These are phyloP conservation scores for Moricandia moricandioides DNA, from an alignment of 345 rosid genomes.

Conservation along the genomic window DNA sequence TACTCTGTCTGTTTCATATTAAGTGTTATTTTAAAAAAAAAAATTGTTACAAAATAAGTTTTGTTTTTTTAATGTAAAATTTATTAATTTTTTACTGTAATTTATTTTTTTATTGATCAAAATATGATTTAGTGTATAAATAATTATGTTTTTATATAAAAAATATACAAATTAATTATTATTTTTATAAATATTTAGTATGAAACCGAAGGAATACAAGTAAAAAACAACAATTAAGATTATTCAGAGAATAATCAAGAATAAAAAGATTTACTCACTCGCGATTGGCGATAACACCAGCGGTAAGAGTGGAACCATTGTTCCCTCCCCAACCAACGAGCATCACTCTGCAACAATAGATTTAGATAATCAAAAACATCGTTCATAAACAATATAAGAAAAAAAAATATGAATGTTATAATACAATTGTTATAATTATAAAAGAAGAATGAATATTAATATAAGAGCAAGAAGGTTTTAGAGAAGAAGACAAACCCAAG, in stretches of 20 bases:
- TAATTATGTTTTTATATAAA: no score
- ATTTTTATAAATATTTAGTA: no score
- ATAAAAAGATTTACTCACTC: slow-evolving; percentile 56
- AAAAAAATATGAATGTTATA: not conserved
- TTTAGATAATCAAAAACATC: not conserved
- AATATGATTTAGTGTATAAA: no score
- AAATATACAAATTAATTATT: no score
- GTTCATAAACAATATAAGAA: not conserved
- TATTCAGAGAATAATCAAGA: not conserved
- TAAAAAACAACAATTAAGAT: not conserved
- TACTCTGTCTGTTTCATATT: no score
- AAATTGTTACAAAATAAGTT: no score
- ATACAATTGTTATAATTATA: not conserved
- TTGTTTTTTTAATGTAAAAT: no score
- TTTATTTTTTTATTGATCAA: no score
- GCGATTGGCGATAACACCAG: slow-evolving; percentile 81
- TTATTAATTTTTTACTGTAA: no score
- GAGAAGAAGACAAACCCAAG: slow-evolving; percentile 56
- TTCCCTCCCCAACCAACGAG: slow-evolving; percentile 99
- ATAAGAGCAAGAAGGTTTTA: not conserved
- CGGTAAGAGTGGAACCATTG: slow-evolving; percentile 92
- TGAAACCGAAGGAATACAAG: no score
- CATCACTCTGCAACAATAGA: slow-evolving; percentile 58
- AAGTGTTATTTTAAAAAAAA: no score
- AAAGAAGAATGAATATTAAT: not conserved